These are phyloP conservation scores for Prunus campanulata DNA, from an alignment of 306 rosid species.

Conservation along the genomic window DNA sequence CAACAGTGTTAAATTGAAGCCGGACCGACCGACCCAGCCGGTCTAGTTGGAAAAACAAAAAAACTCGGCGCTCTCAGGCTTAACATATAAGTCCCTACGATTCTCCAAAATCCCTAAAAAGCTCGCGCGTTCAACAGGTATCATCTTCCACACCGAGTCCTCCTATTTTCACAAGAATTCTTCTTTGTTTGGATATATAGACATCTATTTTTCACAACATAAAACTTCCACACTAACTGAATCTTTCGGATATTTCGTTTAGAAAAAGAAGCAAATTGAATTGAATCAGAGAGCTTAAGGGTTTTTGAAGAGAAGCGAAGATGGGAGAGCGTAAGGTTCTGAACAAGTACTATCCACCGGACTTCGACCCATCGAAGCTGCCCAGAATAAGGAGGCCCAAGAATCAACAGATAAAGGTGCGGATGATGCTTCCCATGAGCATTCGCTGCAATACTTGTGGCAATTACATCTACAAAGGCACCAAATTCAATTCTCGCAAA, in stretches of 20 bases:
- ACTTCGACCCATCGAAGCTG: constrained; percentile 81
- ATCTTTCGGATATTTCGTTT: background rate
- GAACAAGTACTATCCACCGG: constrained; percentile 94
- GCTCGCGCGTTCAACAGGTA: background rate
- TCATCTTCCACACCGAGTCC: background rate
- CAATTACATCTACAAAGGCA: constrained; percentile 58
- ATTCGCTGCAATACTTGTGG: constrained; percentile 88
- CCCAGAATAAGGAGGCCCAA: constrained; percentile 69
- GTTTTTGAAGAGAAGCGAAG: constrained; percentile 10
- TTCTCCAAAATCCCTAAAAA: background rate
- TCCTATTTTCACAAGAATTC: background rate
- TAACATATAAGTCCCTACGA: background rate
- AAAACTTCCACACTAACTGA: background rate
- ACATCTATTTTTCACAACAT: background rate
- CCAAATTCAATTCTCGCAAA: constrained; percentile 58
- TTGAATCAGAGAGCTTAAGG: background rate
- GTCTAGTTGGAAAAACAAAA: background rate
- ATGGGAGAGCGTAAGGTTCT: constrained; percentile 95
- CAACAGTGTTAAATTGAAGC: no score
- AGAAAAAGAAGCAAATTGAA: background rate
- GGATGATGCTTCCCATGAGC: constrained; percentile 99
- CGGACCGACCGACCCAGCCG: no score
- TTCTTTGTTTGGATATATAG: background rate
- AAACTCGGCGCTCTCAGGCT: background rate
- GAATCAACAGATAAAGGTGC: constrained; percentile 85